A percentile compares a stretch with the other conserved stretches of the same genome.
Conservation (phyloP, 2,329 filamentous ascomycete species). For the Neofusicoccum umdonicola region DNA sequence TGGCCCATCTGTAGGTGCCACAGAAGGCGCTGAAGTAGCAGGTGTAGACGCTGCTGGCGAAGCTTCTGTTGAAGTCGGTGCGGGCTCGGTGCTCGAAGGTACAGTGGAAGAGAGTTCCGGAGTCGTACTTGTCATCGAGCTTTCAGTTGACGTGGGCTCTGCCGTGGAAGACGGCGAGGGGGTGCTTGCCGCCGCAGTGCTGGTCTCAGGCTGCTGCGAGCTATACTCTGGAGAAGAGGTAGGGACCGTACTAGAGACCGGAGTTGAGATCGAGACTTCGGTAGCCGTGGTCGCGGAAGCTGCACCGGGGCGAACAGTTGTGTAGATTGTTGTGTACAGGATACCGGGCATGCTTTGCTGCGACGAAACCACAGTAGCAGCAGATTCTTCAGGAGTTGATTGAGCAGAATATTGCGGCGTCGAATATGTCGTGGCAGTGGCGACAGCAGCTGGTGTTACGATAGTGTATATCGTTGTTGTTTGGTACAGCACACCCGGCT, state of each 20-base stretch:
- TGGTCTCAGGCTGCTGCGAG: not conserved
- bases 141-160: not conserved
- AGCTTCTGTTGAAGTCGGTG: not conserved
- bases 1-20: not conserved
- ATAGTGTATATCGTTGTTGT: conserved; percentile 9
- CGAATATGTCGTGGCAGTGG: not conserved
- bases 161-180: not conserved
- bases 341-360: conserved; percentile 25
- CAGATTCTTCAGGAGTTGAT: not conserved
- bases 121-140: not conserved
- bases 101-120: not conserved
- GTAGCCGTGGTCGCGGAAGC: not conserved
- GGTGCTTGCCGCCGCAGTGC: not conserved
- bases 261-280: conserved; percentile 1
- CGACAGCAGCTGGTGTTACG: not conserved
- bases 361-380: conserved; percentile 14
- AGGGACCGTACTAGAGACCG: not conserved
- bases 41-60: not conserved
- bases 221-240: not conserved
- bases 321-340: conserved; percentile 31
- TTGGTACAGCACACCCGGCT: conserved; percentile 1
- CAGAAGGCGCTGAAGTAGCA: not conserved
- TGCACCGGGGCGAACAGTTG: conserved; percentile 22
- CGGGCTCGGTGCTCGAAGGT: not conserved
- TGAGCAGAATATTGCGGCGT: not conserved